Conservation (phyloP, 352 stramenopile species). For the Blastocystis sp. region DNA sequence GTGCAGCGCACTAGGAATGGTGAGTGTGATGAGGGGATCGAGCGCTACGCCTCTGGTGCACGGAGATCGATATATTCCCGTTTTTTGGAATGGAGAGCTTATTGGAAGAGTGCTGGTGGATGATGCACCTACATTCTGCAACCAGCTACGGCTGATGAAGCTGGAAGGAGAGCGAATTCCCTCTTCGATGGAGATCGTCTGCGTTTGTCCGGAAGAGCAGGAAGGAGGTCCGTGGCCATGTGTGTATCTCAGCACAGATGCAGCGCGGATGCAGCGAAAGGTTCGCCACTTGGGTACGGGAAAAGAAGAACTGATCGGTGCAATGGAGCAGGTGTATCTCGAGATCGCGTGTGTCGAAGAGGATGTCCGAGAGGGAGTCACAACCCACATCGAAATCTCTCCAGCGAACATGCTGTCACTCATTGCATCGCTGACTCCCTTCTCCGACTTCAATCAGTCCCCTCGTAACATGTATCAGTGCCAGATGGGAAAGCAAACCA, state of each 20-base stretch:
- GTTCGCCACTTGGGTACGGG: slow-evolving; percentile 82
- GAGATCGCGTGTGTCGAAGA: slow-evolving; percentile 66
- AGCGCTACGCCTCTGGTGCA: background rate
- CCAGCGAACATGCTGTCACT: slow-evolving; percentile 98
- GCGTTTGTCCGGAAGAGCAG: slow-evolving; percentile 54
- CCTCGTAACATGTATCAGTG: slow-evolving; percentile 99
- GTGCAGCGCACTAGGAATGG: slow-evolving; percentile 3
- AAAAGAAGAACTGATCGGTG: slow-evolving; percentile 89
- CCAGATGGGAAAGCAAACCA: slow-evolving; percentile 99
- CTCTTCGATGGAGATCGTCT: background rate
- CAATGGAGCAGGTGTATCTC: slow-evolving; percentile 83
- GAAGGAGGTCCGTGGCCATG: slow-evolving; percentile 87
- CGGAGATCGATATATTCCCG: slow-evolving; percentile 24
- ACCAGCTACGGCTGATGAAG: slow-evolving; percentile 40
- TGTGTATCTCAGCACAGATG: slow-evolving; percentile 90
- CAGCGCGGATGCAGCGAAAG: slow-evolving; percentile 83
- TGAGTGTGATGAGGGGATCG: background rate
- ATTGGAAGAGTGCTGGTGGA: background rate
- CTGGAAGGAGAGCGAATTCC: background rate
- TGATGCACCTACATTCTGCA: background rate
- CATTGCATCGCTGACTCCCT: slow-evolving; percentile 94
- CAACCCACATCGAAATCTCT: slow-evolving; percentile 95
- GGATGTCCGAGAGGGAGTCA: slow-evolving; percentile 84
- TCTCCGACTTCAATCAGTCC: slow-evolving; percentile 99
- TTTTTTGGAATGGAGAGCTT: slow-evolving; percentile 31